Percentiles rank a stretch among this genome's conserved stretches.
Conservation (phyloP, 2,329 filamentous ascomycete species). For the Diaporthe citri region DNA sequence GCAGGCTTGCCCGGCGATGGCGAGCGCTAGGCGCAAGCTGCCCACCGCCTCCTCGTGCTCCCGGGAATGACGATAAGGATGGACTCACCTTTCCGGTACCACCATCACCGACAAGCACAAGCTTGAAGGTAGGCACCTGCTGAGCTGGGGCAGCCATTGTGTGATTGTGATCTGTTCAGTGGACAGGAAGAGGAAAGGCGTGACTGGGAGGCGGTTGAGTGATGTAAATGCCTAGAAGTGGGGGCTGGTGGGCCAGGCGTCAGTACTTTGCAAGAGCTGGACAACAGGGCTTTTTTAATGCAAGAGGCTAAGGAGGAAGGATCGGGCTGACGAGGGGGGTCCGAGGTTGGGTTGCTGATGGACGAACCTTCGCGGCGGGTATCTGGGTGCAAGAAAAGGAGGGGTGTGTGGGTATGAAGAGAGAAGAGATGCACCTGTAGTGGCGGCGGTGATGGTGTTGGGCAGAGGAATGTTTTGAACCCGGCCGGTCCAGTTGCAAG, state of each 20-base stretch:
- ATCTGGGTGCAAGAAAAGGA: slow-evolving; percentile 38
- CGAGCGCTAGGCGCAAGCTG: slow-evolving; percentile 38
- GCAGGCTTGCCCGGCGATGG: slow-evolving; percentile 31
- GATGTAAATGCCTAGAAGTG: slow-evolving; percentile 41
- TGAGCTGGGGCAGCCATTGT: slow-evolving; percentile 75
- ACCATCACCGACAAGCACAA: slow-evolving; percentile 98
- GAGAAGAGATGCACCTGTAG: slow-evolving; percentile 35
- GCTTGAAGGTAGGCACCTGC: slow-evolving; percentile 91
- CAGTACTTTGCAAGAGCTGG: slow-evolving; percentile 38
- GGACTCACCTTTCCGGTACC: slow-evolving; percentile 96
- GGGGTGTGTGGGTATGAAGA: slow-evolving; percentile 37
- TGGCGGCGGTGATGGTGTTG: slow-evolving; percentile 34
- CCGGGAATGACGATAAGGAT: slow-evolving; percentile 31
- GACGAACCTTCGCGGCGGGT: slow-evolving; percentile 40
- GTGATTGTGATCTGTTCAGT: slow-evolving; percentile 50
- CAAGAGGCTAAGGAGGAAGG: slow-evolving; percentile 21
- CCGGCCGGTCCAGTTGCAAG: slow-evolving; percentile 49
- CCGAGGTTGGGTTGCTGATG: slow-evolving; percentile 13
- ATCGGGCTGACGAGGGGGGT: slow-evolving; percentile 14
- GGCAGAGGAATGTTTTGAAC: slow-evolving; percentile 51
- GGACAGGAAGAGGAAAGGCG: slow-evolving; percentile 31
- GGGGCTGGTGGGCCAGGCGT: slow-evolving; percentile 40
- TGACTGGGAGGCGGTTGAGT: slow-evolving; percentile 37
- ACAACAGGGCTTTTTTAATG: slow-evolving; percentile 36
- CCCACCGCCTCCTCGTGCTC: slow-evolving; percentile 40